Percentiles rank a stretch among this genome's conserved stretches.
phyloP scores from a whole-genome alignment of 164 flowering plant genomes.

The Tinospora cordifolia region DNA sequence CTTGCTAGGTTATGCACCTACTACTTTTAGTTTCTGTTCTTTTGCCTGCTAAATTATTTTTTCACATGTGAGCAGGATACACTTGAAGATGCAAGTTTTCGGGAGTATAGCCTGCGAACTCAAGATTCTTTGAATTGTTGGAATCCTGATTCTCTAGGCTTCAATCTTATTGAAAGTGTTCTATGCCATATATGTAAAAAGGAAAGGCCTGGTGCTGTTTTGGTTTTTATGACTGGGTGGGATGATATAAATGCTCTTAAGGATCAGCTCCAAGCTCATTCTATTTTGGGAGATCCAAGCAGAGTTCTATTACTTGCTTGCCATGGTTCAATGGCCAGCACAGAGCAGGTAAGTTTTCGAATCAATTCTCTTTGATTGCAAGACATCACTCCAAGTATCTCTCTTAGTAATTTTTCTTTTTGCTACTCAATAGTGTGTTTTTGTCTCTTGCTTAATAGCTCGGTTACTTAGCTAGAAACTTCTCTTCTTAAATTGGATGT shows the following conservation, averaged over 20 bases:
- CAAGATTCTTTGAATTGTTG: slow-evolving; percentile 64
- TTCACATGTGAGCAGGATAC: slow-evolving; percentile 43
- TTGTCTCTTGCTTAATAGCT: neutral
- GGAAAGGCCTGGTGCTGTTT: slow-evolving; percentile 68
- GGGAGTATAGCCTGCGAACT: slow-evolving; percentile 41
- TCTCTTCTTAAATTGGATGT: no score
- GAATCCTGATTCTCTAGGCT: slow-evolving; percentile 82
- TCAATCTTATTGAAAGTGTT: slow-evolving; percentile 67
- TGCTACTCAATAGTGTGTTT: neutral
- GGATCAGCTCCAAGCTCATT: slow-evolving; percentile 65
- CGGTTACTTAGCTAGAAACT: no score
- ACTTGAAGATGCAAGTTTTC: slow-evolving; percentile 46
- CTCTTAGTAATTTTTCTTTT: neutral
- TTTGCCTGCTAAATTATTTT: neutral
- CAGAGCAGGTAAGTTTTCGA: slow-evolving; percentile 57
- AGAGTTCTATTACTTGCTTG: slow-evolving; percentile 69
- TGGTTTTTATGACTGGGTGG: slow-evolving; percentile 93
- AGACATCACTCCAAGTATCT: neutral
- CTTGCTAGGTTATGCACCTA: slow-evolving; percentile 2
- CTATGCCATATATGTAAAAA: slow-evolving; percentile 57
- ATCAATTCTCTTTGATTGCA: slow-evolving; percentile 1
- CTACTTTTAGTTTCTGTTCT: neutral
- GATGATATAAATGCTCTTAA: slow-evolving; percentile 77
- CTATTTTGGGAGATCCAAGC: slow-evolving; percentile 59
- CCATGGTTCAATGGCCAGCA: slow-evolving; percentile 87